Percentiles rank a stretch among this genome's conserved stretches.
phyloP scores from a whole-genome alignment of 257 asterid genomes.

The Fraxinus anomala region DNA sequence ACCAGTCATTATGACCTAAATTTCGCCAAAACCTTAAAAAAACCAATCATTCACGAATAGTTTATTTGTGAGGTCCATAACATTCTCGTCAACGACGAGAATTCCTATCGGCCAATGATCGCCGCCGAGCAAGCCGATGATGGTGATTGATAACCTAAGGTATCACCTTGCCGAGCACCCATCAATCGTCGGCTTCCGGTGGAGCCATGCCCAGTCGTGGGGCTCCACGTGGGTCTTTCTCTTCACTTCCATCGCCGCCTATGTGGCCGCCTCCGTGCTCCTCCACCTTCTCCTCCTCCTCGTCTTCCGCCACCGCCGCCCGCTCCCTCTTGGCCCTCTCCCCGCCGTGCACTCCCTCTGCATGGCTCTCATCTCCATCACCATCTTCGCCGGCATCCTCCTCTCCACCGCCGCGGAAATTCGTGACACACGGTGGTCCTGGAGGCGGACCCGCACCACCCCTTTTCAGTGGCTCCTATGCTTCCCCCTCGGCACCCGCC shows the following conservation, averaged over 20 bases:
- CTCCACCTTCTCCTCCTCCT: slow-evolving; percentile 24
- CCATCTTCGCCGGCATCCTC: slow-evolving; percentile 32
- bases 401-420: slow-evolving; percentile 34
- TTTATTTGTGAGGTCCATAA: neutral
- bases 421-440: slow-evolving; percentile 22
- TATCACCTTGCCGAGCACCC: slow-evolving; percentile 33
- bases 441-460: slow-evolving; percentile 21
- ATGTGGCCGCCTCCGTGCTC: slow-evolving; percentile 19
- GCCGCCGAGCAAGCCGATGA: neutral
- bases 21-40: neutral
- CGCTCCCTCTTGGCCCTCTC: slow-evolving; percentile 30
- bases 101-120: neutral
- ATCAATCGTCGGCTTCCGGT: slow-evolving; percentile 25
- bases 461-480: slow-evolving; percentile 34
- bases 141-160: slow-evolving; percentile 10
- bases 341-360: slow-evolving; percentile 33
- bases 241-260: slow-evolving; percentile 26
- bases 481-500: slow-evolving; percentile 33
- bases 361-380: slow-evolving; percentile 28
- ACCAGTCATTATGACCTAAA: neutral
- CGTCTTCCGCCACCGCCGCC: slow-evolving; percentile 30
- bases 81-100: slow-evolving; percentile 7
- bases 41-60: neutral
- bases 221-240: slow-evolving; percentile 33
- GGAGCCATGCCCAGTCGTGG: slow-evolving; percentile 33